These are phyloP conservation scores for Rhynchosporium secalis DNA, from an alignment of 2,329 filamentous ascomycete genomes.

Conservation along the genomic window DNA sequence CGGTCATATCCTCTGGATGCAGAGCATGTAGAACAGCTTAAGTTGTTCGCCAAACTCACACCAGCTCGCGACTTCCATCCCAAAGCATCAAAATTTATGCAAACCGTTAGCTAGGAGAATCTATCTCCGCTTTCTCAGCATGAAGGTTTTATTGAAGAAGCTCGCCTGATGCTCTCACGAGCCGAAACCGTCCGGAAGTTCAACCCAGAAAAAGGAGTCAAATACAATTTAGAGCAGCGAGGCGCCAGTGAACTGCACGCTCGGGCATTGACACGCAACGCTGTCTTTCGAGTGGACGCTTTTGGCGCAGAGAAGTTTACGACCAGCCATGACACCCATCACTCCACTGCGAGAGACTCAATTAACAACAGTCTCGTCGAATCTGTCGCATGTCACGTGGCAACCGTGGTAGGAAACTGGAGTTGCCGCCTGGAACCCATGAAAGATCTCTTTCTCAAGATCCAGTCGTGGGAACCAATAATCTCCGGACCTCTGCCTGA, in stretches of 20 bases:
- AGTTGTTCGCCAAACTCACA: constrained; percentile 44
- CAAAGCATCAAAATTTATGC: constrained; percentile 40
- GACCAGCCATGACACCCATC: constrained; percentile 37
- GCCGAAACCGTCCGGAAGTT: constrained; percentile 12
- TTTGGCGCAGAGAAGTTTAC: constrained; percentile 45
- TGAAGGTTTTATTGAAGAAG: constrained; percentile 7
- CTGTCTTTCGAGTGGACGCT: constrained; percentile 37
- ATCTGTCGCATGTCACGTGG: constrained; percentile 19
- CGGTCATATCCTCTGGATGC: constrained; percentile 47
- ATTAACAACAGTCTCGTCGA: constrained; percentile 15
- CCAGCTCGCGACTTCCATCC: constrained; percentile 51
- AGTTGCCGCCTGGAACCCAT: constrained; percentile 13
- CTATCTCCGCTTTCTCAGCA: constrained; percentile 18
- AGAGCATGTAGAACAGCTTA: constrained; percentile 42
- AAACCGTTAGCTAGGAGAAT: constrained; percentile 12
- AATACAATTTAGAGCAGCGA: constrained; percentile 9
- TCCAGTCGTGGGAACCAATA: constrained; percentile 26
- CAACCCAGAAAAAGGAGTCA: not conserved
- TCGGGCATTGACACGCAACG: constrained; percentile 39
- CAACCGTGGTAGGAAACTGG: constrained; percentile 30
- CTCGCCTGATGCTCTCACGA: constrained; percentile 4
- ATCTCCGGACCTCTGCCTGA: constrained; percentile 19
- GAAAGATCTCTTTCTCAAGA: constrained; percentile 26
- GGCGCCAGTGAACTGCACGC: constrained; percentile 27
- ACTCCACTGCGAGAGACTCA: constrained; percentile 39